Percentiles rank a stretch among this genome's conserved stretches.
These are phyloP conservation scores for Tulasnella sp. DNA, from an alignment of 768 basidiomycete species.

Conservation along the genomic window DNA sequence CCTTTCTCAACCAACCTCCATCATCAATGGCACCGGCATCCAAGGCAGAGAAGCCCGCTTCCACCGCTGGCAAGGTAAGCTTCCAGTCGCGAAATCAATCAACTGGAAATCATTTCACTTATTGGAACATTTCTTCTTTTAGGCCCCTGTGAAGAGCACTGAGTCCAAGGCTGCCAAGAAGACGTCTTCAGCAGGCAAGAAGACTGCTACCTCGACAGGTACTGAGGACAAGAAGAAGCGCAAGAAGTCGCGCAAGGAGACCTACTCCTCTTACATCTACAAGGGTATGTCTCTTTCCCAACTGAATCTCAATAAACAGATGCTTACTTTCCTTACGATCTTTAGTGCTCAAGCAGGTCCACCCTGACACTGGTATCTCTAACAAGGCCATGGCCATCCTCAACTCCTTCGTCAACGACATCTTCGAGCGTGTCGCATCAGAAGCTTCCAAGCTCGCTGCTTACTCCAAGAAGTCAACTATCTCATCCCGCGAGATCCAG, in stretches of 20 bases:
- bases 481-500: constrained; percentile 97
- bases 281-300: constrained; percentile 59
- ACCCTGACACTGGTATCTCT: constrained; percentile 98
- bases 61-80: constrained; percentile 63
- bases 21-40: constrained; percentile 16
- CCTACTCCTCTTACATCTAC: constrained; percentile 88
- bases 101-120: neutral
- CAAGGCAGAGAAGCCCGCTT: constrained; percentile 48
- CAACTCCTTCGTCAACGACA: constrained; percentile 94
- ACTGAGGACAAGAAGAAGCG: constrained; percentile 70
- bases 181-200: constrained; percentile 27
- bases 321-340: too few species aligned
- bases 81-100: neutral
- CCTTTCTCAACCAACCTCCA: neutral
- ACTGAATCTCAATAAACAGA: too few species aligned
- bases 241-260: constrained; percentile 75
- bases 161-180: constrained; percentile 66
- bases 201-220: constrained; percentile 43
- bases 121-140: constrained; percentile 17
- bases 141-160: constrained; percentile 57
- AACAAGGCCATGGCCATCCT: constrained; percentile 98
- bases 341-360: constrained; percentile 88
- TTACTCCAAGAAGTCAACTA: constrained; percentile 98
- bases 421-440: constrained; percentile 85
- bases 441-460: constrained; percentile 90